Evolutionary conservation across 208 protist genomes (phyloP).

Genomic region (Acanthamoeba castellanii): DNA sequence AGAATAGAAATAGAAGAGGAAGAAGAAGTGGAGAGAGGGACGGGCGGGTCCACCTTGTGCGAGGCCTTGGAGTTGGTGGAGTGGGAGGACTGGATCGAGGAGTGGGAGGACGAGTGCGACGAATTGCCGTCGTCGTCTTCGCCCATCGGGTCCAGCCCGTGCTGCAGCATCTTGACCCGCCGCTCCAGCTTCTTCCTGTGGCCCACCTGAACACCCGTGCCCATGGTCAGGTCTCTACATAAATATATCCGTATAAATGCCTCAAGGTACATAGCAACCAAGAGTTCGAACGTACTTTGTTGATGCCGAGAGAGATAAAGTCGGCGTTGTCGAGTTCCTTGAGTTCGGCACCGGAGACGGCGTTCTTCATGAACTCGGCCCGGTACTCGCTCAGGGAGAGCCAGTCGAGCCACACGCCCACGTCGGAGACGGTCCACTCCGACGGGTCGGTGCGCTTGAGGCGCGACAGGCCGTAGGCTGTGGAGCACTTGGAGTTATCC

Average conservation of each 20-base stretch:
- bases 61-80: slow-evolving; percentile 9
- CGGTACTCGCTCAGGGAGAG: slow-evolving; percentile 62
- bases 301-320: slow-evolving; percentile 60
- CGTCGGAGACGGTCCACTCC: slow-evolving; percentile 64
- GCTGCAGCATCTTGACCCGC: slow-evolving; percentile 65
- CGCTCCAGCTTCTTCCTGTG: slow-evolving; percentile 69
- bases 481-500: slow-evolving; percentile 55
- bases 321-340: slow-evolving; percentile 56
- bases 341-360: slow-evolving; percentile 60
- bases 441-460: slow-evolving; percentile 35
- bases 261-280: no score
- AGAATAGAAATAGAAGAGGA: no score
- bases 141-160: slow-evolving; percentile 51
- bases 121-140: slow-evolving; percentile 26
- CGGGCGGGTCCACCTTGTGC: background rate
- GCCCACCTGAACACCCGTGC: background rate
- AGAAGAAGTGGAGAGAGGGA: background rate
- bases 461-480: background rate
- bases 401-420: slow-evolving; percentile 68
- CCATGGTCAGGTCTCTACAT: no score
- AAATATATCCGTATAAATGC: no score
- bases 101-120: background rate
- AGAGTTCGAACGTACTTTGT: background rate
- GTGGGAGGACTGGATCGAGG: background rate
- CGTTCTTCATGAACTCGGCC: slow-evolving; percentile 76